Base-by-base conservation (phyloP, 257 asterid species). In the Primulina eburnea region DNA sequence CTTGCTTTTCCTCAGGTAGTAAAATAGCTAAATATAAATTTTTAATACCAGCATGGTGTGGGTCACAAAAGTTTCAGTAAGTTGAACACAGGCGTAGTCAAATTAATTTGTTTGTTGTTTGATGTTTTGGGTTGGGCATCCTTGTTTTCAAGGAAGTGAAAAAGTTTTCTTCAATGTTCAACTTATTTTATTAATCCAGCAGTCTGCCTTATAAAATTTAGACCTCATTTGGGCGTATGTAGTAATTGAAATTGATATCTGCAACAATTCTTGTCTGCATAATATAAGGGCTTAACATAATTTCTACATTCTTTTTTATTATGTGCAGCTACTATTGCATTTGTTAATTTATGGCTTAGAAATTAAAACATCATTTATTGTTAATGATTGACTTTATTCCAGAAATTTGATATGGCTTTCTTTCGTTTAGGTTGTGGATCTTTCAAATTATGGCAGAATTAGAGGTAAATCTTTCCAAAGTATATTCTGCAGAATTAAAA, bases 371-470 rank as follows among this genome's bases (percentile, higher is more conserved):
- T 18, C 21, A 28, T 72, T 57, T 60, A 28, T 28, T 28, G 60
- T 53, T 38, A 66, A 50, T 70, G 61, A 33, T 30, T 17, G 47
- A 29, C 59, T 21, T 62, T 10, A 52, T 57, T 65, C 53, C 53
- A 11, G 5, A 43, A n/a, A 60, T 65, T 52, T 38, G n/a, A 37
- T 20, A 43, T 17, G 62, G 17, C 29, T 1, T 26, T 7, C 4
- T 59, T 63, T 1, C 65, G 64, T 73, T 60, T 78, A 92, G 98
- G 97, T 88, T 71, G 92, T 84, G 76, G 95, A 92, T 83, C 92
- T 92, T 77, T 90, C 98, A 38, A 82, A 85, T 72, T 82, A 82
- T 83, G 95, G 97, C 67, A 88, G 98, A 77, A 88, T 92, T 73
- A 87, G 98, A 90, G 98, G 98, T 92, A 83, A 70, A 62, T 55